Base-by-base conservation (phyloP, 257 asterid species). In the Ocimum tenuiflorum region DNA sequence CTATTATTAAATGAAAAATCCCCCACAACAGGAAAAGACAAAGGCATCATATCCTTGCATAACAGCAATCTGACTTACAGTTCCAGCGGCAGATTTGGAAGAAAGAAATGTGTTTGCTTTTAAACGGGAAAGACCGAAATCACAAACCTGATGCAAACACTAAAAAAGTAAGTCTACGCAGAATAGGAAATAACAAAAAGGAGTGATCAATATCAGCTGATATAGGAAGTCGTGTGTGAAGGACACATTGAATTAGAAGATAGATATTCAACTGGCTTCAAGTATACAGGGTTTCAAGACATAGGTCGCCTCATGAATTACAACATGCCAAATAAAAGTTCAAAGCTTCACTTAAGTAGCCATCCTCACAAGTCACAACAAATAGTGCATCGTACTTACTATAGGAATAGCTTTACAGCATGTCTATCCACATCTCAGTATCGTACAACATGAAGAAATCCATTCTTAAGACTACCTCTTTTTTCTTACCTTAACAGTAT, bases 71-170 rank as follows among this genome's bases (percentile, higher is more conserved):
- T 43, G 60, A 79, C 91, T 87, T 81, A 91, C 98, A 47, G 98
- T 91, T 81, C 98, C 98, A 60, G 97, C 98, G 68, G 94, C 96
- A 53, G 97, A 85, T 80, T 91, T 89, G 41, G 97, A 89, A 20
- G 98, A 91, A 71, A 91, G 95, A 75, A 89, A 91, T 56, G 98
- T 91, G 77, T 85, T 82, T 41, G 86, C 97, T 77, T 92, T 92
- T 41, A 92, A 79, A 56, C 98, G 96, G 56, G 98, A 92, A 72
- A 92, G 97, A 69, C 97, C 98, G 77, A 92, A 92, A 86, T 92
- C 98, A 69, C 96, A 87, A 70, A 92, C 95, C 98, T 92, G 82
- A 68, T 48, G 47, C 75, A 74, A 39, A 77, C 48, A 78, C 46
- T 2, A 67, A 58, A 67, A 29, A 63, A 49, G 59, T 62, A 63